A percentile compares a stretch with the other conserved stretches of the same genome.
Evolutionary conservation across 768 basidiomycete species (phyloP).

Genomic region (Boletus huronensis): DNA sequence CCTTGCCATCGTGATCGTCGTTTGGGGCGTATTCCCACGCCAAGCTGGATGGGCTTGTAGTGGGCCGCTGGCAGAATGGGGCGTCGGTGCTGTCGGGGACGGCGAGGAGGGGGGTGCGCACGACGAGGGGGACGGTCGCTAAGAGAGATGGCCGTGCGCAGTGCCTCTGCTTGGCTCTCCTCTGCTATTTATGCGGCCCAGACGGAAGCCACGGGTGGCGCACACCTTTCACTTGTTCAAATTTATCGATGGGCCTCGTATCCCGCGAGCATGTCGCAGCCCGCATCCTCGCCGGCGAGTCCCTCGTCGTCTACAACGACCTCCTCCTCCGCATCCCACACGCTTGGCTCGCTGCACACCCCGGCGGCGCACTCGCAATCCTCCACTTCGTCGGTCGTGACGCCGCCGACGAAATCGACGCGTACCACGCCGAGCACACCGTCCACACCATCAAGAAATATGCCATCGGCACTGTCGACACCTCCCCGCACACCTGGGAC

Average conservation of each 20-base stretch:
- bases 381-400: constrained; percentile 96
- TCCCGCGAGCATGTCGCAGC: constrained; percentile 57
- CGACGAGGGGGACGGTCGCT: constrained; percentile 3
- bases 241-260: constrained; percentile 33
- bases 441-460: constrained; percentile 40
- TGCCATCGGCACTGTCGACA: constrained; percentile 64
- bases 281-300: constrained; percentile 72
- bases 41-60: background rate
- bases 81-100: constrained; percentile 12
- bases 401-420: constrained; percentile 91
- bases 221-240: background rate
- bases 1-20: constrained; percentile 20
- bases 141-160: constrained; percentile 6
- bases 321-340: constrained; percentile 62
- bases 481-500: constrained; percentile 52
- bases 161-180: background rate
- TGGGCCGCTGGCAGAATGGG: background rate
- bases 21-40: constrained; percentile 23
- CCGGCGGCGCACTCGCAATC: constrained; percentile 84
- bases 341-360: constrained; percentile 82
- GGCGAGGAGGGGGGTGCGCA: background rate
- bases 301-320: constrained; percentile 69
- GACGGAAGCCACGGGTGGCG: background rate
- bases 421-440: constrained; percentile 66
- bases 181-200: constrained; percentile 27